Evolutionary conservation across 2,329 filamentous ascomycete species (phyloP), one percentile per base, ranked within the genome.

Genomic region (Anisogramma anomala): DNA sequence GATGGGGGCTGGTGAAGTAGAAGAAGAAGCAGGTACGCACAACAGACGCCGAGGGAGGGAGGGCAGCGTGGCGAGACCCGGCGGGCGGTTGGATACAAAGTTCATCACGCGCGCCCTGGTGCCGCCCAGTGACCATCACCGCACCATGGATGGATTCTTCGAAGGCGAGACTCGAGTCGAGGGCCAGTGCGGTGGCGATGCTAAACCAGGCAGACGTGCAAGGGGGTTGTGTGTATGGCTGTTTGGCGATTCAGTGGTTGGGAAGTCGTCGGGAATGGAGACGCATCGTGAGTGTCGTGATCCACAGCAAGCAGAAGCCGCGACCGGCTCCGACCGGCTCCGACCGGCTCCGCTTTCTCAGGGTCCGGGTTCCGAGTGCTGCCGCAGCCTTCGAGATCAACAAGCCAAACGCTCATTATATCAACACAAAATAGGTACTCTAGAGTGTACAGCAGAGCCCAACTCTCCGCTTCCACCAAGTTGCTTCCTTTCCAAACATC

Each of bases 31-130:
- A n/a, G 20, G 17, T 14, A 49, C 46, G 39, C 36, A 48, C 48
- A 42, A 39, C 8, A 23, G 28, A 31, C 33, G 36, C 14, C 39
- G 39, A 22, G 14, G 42, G 20, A 34, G 26, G 36, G 23, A 11
- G 38, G 34, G 9, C 13, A 39, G 22, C 22, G 22, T 9, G 9
- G 22, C 15, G 14, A 44, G 18, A 38, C 34, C 45, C 17, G 26
- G 26, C n/a, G 26, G 45, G 38, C 45, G 33, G 33, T 34, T 35
- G 15, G 26, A n/a, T n/a, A n/a, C 18, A 14, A 39, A 11, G 22
- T 17, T 47, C 45, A 47, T 47, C 26, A 41, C 45, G 42, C 27
- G 26, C 31, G 33, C 25, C 46, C 43, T 43, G 43, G 46, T 48
- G 39, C 33, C 43, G 46, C 17, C 40, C 39, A 41, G 22, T 26